Base-by-base conservation (phyloP, 2,329 filamentous ascomycete species). In the Colletotrichum simmondsii region DNA sequence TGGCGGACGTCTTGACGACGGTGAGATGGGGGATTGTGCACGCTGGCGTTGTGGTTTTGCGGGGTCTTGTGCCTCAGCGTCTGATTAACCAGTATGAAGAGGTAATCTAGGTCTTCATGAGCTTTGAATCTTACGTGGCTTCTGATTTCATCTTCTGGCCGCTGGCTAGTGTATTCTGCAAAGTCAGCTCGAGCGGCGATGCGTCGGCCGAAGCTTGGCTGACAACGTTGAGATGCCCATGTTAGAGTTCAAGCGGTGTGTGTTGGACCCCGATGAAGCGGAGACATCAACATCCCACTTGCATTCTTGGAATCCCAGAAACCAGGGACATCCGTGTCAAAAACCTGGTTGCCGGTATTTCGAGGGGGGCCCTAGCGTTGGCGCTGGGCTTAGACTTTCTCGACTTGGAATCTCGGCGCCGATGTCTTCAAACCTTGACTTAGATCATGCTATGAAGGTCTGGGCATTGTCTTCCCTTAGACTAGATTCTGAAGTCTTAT, bases 21-120 rank as follows among this genome's bases (percentile, higher is more conserved):
- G 86, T 91, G 1, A 77, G 90, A 64, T 92, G 90, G 90, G 89
- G 88, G 0, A 89, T 92, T 4, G 87, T 92, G 5, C 89, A 91
- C 74, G 88, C 90, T 76, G 90, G 88, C 0, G 90, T 91, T 81
- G 86, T 88, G 74, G 89, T 92, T 3, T 76, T 92, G 53, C 75
- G 79, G 19, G 81, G 80, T 0, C 60, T 84, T 49, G 79, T 81
- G 2, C 80, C 80, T 26, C 75, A 77, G 54, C 68, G 79, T 3
- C 12, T 80, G 63, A 80, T 81, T 22, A 79, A 79, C 57, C 78
- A 80, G 63, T 78, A 78, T 24, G 75, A 77, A 54, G 59, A 70
- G 26, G 62, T 64, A 19, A 35, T 63, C 12, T 53, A n/a, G 35
- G 28, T 22, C 19, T 49, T 49, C 7, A 11, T 49, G 19, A 22